phyloP scores from a whole-genome alignment of 2,329 filamentous ascomycete species.

The Ophiostoma tasmaniense region DNA sequence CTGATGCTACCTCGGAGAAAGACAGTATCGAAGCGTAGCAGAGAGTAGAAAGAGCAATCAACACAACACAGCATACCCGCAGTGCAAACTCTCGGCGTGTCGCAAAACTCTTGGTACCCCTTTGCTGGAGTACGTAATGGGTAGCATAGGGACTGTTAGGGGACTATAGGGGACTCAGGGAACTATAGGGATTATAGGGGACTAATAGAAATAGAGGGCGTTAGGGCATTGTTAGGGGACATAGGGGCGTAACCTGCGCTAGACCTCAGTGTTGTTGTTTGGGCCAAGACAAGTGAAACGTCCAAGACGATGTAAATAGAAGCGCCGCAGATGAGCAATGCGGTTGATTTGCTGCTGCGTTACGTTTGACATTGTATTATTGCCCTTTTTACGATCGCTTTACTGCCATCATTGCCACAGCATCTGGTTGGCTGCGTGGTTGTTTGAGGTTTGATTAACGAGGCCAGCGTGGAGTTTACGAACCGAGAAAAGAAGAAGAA shows the following conservation, averaged over 20 bases:
- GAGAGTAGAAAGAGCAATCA: too few relatives aligned
- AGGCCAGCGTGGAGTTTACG: neutral
- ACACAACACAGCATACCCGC: neutral
- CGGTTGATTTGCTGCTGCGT: neutral
- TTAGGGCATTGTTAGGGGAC: neutral
- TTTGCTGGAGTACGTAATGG: neutral
- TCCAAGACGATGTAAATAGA: conserved; percentile 4
- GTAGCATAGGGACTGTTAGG: neutral
- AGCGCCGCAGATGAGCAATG: neutral
- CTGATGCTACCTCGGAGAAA: neutral
- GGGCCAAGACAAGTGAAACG: conserved; percentile 7
- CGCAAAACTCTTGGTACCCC: conserved; percentile 1
- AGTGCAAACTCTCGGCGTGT: conserved; percentile 5
- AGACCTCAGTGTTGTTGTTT: neutral
- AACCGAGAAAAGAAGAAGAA: too few relatives aligned
- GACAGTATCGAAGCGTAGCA: too few relatives aligned
- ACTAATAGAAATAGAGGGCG: too few relatives aligned
- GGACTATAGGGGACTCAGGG: too few relatives aligned
- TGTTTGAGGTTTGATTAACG: neutral
- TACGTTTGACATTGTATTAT: neutral
- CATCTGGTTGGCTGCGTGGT: neutral
- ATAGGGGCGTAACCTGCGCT: neutral
- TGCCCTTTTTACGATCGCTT: neutral
- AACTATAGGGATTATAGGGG: too few relatives aligned
- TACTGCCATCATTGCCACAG: neutral